Evolutionary conservation across 2,329 filamentous ascomycete genomes (phyloP).

Genomic region (Verticillium tricorpus): DNA sequence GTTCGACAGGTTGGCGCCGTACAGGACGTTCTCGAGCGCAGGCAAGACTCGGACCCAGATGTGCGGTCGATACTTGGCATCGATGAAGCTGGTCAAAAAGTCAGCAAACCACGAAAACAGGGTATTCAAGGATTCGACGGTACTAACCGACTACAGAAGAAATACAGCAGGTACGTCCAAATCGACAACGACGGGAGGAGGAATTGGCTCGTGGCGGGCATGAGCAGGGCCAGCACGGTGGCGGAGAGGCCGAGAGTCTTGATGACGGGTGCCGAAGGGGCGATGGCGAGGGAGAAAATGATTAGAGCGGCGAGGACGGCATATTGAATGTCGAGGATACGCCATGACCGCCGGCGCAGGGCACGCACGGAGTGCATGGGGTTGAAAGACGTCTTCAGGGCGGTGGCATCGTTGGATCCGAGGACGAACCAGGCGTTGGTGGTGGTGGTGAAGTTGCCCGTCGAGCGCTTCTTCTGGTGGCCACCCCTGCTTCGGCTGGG

Average conservation of each 20-base stretch:
- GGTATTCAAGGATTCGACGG: slow-evolving; percentile 3
- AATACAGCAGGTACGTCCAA: slow-evolving; percentile 82
- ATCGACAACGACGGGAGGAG: slow-evolving; percentile 84
- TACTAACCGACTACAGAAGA: slow-evolving; percentile 87
- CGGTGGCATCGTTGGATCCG: slow-evolving; percentile 60
- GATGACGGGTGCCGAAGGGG: slow-evolving; percentile 72
- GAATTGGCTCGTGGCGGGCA: slow-evolving; percentile 86
- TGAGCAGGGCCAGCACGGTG: slow-evolving; percentile 65
- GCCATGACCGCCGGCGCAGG: slow-evolving; percentile 75
- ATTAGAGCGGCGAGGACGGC: slow-evolving; percentile 66
- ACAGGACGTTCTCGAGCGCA: slow-evolving; percentile 92
- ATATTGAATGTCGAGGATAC: slow-evolving; percentile 80
- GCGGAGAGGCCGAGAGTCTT: slow-evolving; percentile 70
- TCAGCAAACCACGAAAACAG: slow-evolving; percentile 5
- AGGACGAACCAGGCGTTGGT: background rate
- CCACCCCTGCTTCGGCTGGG: slow-evolving; percentile 28
- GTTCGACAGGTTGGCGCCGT: slow-evolving; percentile 92
- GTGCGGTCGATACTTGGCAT: slow-evolving; percentile 79
- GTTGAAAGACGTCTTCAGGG: slow-evolving; percentile 77
- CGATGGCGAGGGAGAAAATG: slow-evolving; percentile 80
- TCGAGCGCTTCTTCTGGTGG: slow-evolving; percentile 32
- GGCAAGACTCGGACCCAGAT: slow-evolving; percentile 96
- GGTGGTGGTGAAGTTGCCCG: slow-evolving; percentile 12
- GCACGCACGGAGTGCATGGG: slow-evolving; percentile 72
- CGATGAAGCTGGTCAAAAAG: slow-evolving; percentile 66